phyloP scores from a whole-genome alignment of 495 filamentous ascomycete species.

The Endocarpon pusillum region DNA sequence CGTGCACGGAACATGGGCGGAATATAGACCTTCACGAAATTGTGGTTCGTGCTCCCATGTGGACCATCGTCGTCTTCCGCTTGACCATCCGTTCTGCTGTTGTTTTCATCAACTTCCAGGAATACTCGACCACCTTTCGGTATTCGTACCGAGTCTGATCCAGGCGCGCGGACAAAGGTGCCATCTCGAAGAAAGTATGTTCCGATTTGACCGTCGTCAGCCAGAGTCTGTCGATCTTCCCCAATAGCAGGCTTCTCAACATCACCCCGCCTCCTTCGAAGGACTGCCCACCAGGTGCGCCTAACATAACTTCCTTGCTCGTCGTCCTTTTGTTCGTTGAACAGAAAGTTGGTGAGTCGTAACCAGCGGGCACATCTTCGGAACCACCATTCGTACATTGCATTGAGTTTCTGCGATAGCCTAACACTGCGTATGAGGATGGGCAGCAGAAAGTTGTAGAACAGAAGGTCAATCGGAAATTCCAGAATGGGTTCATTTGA shows the following conservation, averaged over 20 bases:
- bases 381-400: conserved; percentile 94
- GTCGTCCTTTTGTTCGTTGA: conserved; percentile 60
- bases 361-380: conserved; percentile 64
- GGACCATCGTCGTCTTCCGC: conserved; percentile 42
- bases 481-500: conserved; percentile 81
- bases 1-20: conserved; percentile 70
- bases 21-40: conserved; percentile 74
- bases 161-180: conserved; percentile 76
- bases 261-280: conserved; percentile 31
- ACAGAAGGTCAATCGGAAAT: conserved; percentile 83
- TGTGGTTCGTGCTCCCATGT: conserved; percentile 43
- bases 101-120: conserved; percentile 57
- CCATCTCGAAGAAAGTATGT: conserved; percentile 52
- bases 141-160: conserved; percentile 83
- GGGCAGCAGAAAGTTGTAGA: conserved; percentile 93
- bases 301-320: conserved; percentile 59
- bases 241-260: conserved; percentile 28
- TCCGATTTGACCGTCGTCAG: conserved; percentile 20
- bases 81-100: conserved; percentile 42
- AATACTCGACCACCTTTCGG: conserved; percentile 72
- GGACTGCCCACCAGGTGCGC: conserved; percentile 33
- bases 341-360: conserved; percentile 80
- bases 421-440: conserved; percentile 63
- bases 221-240: conserved; percentile 17
- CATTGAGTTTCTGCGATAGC: conserved; percentile 66